Evolutionary conservation across 805 yeast genomes (phyloP), one percentile per base, ranked within the genome.

Genomic region (Ogataea paraovalis): DNA sequence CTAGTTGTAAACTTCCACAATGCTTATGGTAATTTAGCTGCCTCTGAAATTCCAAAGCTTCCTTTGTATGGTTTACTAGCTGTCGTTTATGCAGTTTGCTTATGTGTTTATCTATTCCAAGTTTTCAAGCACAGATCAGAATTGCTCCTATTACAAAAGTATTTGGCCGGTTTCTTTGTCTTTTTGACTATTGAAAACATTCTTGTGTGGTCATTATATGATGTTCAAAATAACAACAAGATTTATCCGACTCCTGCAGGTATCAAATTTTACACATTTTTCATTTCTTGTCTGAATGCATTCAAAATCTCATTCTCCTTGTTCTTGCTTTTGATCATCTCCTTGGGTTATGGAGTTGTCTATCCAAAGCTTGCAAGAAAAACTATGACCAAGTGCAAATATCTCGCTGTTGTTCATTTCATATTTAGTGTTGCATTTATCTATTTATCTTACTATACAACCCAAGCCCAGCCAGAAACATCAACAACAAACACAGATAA

Each of bases 341-440:
- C 95, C 13, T 73, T 91, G 55, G 99, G 99, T 37, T 94, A 91
- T 68, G 97, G 98, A 52, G 90, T 94, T 42, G 98, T 94, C 43
- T 82, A 80, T 61, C 90, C 96, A 41, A 85, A 90, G 52, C 76
- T 94, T 50, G 87, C 90, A 41, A 79, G 80, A 64, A 79, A 80
- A 46, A 60, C 75, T 25, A 88, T 94, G 96, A 72, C 82, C 58
- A 81, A 75, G 64, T 80, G 88, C 64, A 76, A 82, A 58, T 64
- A 80, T 13, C 73, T 83, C 44, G 79, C 87, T 1, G 75, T 63
- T 4, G 66, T 76, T 14, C 85, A 82, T 50, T 83, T 82, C 48
- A 69, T 76, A 19, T 72, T 78, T 41, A 75, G 82, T 20, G 68
- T 76, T 19, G 73, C 77, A 20, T 85, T 74, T 62, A 71, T 80